A percentile compares a stretch with the other conserved stretches of the same genome.
phyloP scores from a whole-genome alignment of 306 rosid species.

The Ziziphus jujuba region DNA sequence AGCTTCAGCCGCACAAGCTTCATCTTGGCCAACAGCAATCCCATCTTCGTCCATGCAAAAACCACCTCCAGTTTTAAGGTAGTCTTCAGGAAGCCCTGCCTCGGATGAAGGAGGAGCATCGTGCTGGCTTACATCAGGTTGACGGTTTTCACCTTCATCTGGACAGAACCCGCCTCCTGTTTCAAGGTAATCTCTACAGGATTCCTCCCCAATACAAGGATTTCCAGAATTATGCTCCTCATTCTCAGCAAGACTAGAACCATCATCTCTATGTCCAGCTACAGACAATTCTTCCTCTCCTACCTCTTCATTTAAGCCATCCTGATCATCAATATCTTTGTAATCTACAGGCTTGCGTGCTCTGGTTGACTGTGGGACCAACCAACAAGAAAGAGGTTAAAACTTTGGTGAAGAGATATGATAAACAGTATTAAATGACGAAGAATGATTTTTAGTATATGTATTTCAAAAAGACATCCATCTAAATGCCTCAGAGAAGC shows the following conservation, averaged over 20 bases:
- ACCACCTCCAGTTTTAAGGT: constrained; percentile 61
- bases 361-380: constrained; percentile 60
- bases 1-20: constrained; percentile 20
- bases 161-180: constrained; percentile 41
- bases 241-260: constrained; percentile 26
- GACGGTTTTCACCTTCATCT: constrained; percentile 36
- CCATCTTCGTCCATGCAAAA: constrained; percentile 55
- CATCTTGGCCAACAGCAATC: constrained; percentile 24
- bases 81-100: constrained; percentile 33
- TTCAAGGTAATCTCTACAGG: constrained; percentile 30
- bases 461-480: no score
- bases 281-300: constrained; percentile 24
- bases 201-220: constrained; percentile 27
- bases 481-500: no score
- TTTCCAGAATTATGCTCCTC: constrained; percentile 18
- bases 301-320: constrained; percentile 36
- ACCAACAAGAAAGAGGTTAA: background rate
- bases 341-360: constrained; percentile 63
- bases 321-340: constrained; percentile 45
- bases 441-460: no score
- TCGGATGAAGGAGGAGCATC: constrained; percentile 16
- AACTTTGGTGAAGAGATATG: constrained; percentile 1
- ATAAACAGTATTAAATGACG: background rate
- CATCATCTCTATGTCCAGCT: constrained; percentile 24
- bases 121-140: constrained; percentile 18